These are phyloP conservation scores for Apophysomyces trapeziformis DNA, from an alignment of 371 early-diverging fungal genomes.

Conservation along the genomic window DNA sequence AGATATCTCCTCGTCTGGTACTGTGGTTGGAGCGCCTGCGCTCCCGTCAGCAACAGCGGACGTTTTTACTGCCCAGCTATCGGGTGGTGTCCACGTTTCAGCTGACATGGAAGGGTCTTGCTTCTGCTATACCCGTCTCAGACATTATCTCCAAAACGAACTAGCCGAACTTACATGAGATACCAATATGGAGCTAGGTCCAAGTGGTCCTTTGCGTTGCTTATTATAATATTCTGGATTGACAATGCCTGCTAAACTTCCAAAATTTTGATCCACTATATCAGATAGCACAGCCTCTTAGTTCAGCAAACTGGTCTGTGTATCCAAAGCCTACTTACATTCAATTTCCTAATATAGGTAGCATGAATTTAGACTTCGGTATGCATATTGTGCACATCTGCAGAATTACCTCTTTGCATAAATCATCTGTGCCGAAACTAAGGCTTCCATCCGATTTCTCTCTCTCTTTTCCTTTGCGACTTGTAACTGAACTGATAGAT, in stretches of 20 bases:
- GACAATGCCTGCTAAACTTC: slow-evolving; percentile 59
- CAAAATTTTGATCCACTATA: slow-evolving; percentile 54
- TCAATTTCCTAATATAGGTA: slow-evolving; percentile 19
- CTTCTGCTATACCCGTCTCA: too few species aligned
- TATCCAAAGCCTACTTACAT: slow-evolving; percentile 13
- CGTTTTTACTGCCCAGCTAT: slow-evolving; percentile 73
- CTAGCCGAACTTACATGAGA: not conserved
- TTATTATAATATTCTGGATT: slow-evolving; percentile 38
- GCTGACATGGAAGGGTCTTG: slow-evolving; percentile 12
- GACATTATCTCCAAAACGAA: not conserved
- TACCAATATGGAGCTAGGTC: not conserved
- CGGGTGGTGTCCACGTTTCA: slow-evolving; percentile 72
- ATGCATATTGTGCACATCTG: not conserved
- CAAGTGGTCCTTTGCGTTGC: not conserved
- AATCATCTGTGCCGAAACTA: slow-evolving; percentile 13
- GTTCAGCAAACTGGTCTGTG: not conserved
- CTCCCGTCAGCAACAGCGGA: slow-evolving; percentile 9
- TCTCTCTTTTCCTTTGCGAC: slow-evolving; percentile 24
- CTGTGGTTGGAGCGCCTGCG: slow-evolving; percentile 12
- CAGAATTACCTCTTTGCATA: slow-evolving; percentile 21
- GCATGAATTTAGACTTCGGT: not conserved
- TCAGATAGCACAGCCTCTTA: not conserved
- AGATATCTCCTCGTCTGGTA: slow-evolving; percentile 40
- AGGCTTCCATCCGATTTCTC: slow-evolving; percentile 27
- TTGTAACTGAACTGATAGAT: slow-evolving; percentile 13